These are phyloP conservation scores for Thielaviopsis euricoi DNA, from an alignment of 2,329 filamentous ascomycete species.

Conservation along the genomic window DNA sequence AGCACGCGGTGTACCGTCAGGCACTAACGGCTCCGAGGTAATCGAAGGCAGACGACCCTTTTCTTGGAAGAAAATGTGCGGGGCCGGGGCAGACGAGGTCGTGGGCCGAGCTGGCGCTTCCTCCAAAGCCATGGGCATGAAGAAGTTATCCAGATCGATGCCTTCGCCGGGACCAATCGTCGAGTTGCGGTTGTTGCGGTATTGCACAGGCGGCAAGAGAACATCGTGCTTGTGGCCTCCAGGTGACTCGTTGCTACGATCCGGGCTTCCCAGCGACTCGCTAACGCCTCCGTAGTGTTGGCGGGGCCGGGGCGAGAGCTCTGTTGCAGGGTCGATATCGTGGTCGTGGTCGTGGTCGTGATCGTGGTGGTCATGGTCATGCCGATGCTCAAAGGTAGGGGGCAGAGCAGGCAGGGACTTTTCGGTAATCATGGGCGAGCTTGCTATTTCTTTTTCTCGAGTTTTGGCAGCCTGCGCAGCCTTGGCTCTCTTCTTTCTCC, in stretches of 20 bases:
- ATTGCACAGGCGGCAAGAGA: conserved; percentile 57
- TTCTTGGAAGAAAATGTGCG: conserved; percentile 87
- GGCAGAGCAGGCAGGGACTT: conserved; percentile 88
- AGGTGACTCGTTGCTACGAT: conserved; percentile 5
- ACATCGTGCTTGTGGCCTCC: conserved; percentile 37
- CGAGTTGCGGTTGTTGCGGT: conserved; percentile 59
- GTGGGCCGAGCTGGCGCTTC: conserved; percentile 46
- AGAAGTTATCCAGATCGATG: conserved; percentile 49
- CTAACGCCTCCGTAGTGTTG: conserved; percentile 21
- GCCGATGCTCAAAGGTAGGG: conserved; percentile 27
- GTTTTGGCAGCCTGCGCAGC: conserved; percentile 37
- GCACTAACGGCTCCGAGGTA: conserved; percentile 4
- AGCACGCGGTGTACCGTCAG: conserved; percentile 2
- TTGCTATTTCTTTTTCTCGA: conserved; percentile 38
- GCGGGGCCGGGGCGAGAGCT: conserved; percentile 48
- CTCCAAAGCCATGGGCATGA: conserved; percentile 54
- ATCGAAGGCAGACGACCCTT: conserved; percentile 44
- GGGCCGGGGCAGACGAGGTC: conserved; percentile 41
- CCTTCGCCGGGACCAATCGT: conserved; percentile 36
- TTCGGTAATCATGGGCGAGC: conserved; percentile 56
- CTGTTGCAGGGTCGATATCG: conserved; percentile 51
- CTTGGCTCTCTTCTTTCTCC: conserved; percentile 74
- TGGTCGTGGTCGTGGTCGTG: conserved; percentile 31
- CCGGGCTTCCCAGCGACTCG: background rate
- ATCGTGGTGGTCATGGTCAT: background rate